Base-by-base conservation (phyloP, 306 rosid species). In the Vigna mungo region DNA sequence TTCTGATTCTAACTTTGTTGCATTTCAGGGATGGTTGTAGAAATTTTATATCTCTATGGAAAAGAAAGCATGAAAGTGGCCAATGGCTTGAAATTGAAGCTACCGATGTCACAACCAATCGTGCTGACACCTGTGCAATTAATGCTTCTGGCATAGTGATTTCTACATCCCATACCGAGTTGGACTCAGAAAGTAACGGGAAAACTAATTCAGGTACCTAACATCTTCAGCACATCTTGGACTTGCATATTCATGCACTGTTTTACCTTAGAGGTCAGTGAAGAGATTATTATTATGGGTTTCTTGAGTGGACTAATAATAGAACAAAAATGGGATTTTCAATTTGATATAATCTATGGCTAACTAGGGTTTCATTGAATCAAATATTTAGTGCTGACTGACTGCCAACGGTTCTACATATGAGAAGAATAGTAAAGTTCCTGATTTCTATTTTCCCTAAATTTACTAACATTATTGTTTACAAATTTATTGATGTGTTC, bases 71-170 rank as follows among this genome's bases (percentile, higher is more conserved):
- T 85, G 98, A 94, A 84, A 88, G 84, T 79, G 97, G 97, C 41
- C 96, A 90, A 49, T 92, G 96, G 97, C 83, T 92, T 80, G 97
- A 90, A 83, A 86, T 90, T 78, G 97, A 88, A 83, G 85, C 89
- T 71, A 85, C 94, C 47, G 96, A 92, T 80, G 90, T 77, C 60
- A 79, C 78, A 51, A 68, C 88, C 71, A 84, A 74, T 81, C 78
- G 81, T 47, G 66, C 84, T 60, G 96, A 90, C 72, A 83, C 83
- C 82, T 81, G 93, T 83, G 78, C 91, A 39, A 81, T 72, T 78
- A 89, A 84, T 81, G 70, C 88, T 55, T 84, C 96, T 1, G 90
- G 90, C 70, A 81, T 89, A 82, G 68, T 87, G 72, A 87, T 89
- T 81, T 52, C 93, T 72, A 68, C 53, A 80, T 27, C 85, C 69